These are phyloP conservation scores for Peronospora tabacina DNA, from an alignment of 352 stramenopile species.

Conservation along the genomic window DNA sequence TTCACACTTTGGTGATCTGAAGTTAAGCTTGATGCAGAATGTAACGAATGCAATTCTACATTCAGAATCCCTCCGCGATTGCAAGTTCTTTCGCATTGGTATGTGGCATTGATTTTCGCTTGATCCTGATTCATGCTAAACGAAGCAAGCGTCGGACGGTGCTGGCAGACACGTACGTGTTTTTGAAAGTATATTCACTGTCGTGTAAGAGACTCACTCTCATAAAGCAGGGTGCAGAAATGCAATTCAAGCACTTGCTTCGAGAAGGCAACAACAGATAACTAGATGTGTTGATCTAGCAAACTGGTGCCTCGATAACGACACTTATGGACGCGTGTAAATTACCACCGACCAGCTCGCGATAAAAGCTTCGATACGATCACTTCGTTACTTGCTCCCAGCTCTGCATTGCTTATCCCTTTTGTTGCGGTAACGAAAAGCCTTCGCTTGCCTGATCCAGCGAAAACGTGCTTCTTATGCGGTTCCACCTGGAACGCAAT, in stretches of 20 bases:
- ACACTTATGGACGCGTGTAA: no score
- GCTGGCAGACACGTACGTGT: slow-evolving; percentile 53
- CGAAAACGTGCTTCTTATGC: no score
- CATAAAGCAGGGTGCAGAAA: slow-evolving; percentile 38
- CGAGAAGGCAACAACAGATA: slow-evolving; percentile 68
- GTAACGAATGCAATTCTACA: slow-evolving; percentile 51
- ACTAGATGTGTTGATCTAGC: slow-evolving; percentile 39
- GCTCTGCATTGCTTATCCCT: no score
- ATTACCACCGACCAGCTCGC: no score
- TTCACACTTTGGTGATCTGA: slow-evolving; percentile 43
- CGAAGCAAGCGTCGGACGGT: slow-evolving; percentile 47
- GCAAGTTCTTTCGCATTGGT: slow-evolving; percentile 17
- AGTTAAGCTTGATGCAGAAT: slow-evolving; percentile 52
- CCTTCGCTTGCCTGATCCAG: no score
- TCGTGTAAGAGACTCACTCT: background rate
- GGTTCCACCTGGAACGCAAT: no score
- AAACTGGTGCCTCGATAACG: no score
- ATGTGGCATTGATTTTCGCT: background rate
- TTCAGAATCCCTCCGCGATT: slow-evolving; percentile 64
- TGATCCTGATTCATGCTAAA: slow-evolving; percentile 22
- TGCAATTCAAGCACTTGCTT: slow-evolving; percentile 46
- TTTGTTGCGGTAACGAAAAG: no score
- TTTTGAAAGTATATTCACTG: background rate
- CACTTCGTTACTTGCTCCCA: no score
- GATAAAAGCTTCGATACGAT: no score